Conservation (phyloP, 129 eudicot genomes). For the Helichrysum umbraculigerum region DNA sequence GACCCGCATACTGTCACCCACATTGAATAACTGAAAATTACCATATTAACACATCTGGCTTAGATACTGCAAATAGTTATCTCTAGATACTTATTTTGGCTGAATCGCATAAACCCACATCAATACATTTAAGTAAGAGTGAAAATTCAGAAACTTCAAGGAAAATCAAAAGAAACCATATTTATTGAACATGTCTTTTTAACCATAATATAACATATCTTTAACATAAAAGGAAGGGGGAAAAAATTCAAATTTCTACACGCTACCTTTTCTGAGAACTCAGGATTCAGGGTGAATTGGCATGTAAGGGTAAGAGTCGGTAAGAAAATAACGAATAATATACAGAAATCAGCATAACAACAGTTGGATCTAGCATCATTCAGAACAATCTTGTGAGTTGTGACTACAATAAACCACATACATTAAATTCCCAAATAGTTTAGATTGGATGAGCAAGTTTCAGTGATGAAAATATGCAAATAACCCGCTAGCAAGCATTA, state of each 20-base stretch:
- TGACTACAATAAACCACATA: not conserved
- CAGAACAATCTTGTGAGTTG: not conserved
- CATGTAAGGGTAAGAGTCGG: not conserved
- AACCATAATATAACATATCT: not conserved
- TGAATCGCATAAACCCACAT: not conserved
- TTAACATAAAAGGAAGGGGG: not conserved
- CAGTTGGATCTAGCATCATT: not conserved
- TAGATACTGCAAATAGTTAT: slow-evolving; percentile 3
- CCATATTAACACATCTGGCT: slow-evolving; percentile 33
- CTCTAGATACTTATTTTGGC: not conserved
- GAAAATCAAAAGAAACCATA: not conserved
- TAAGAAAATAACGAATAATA: not conserved
- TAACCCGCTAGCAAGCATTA: not conserved
- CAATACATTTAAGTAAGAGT: not conserved
- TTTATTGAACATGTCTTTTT: not conserved
- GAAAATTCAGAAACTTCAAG: not conserved
- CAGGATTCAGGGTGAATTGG: not conserved
- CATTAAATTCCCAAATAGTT: not conserved
- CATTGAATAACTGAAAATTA: slow-evolving; percentile 53
- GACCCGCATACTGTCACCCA: slow-evolving; percentile 90
- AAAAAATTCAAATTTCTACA: not conserved
- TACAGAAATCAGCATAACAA: not conserved
- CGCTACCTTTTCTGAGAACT: not conserved
- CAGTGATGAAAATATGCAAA: not conserved
- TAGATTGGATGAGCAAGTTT: slow-evolving; percentile 14